phyloP scores from a whole-genome alignment of 2,329 filamentous ascomycete genomes.

The Ophiostoma australiae region DNA sequence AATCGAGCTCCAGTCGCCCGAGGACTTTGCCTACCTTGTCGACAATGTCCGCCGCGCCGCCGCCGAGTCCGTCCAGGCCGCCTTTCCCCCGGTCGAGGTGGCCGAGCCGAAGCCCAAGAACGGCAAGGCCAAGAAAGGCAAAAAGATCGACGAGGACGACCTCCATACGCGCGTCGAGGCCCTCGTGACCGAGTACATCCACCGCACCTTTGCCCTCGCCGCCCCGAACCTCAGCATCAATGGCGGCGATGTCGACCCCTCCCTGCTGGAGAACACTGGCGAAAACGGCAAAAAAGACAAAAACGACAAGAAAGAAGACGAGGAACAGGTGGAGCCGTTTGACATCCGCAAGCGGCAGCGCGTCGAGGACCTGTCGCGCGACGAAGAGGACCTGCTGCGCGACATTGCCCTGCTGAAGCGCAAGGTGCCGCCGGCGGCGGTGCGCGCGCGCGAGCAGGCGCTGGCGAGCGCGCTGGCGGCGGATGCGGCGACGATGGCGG shows the following conservation, averaged over 20 bases:
- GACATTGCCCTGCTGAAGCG: constrained; percentile 59
- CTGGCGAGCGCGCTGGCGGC: constrained; percentile 39
- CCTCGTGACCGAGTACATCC: constrained; percentile 60
- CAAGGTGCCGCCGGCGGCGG: constrained; percentile 45
- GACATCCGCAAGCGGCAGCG: constrained; percentile 54
- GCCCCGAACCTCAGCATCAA: constrained; percentile 59
- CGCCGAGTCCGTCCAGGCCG: constrained; percentile 59
- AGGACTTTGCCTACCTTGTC: constrained; percentile 67
- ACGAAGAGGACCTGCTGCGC: constrained; percentile 60
- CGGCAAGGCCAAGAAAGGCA: neutral
- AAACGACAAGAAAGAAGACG: constrained; percentile 22
- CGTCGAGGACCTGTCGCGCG: constrained; percentile 55
- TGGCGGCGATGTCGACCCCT: constrained; percentile 47
- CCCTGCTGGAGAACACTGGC: constrained; percentile 28
- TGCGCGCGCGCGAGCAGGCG: constrained; percentile 38
- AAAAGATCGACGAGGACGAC: constrained; percentile 43
- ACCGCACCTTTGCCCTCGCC: constrained; percentile 54
- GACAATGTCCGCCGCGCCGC: constrained; percentile 65
- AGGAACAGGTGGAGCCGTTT: constrained; percentile 54
- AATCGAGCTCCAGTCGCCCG: constrained; percentile 73
- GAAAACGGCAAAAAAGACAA: neutral
- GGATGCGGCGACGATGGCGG: constrained; percentile 43
- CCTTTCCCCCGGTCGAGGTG: constrained; percentile 58
- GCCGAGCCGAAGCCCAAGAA: constrained; percentile 18
- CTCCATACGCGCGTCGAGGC: constrained; percentile 55